phyloP scores from a whole-genome alignment of 805 yeast genomes.

The Candida parachauliodes region DNA sequence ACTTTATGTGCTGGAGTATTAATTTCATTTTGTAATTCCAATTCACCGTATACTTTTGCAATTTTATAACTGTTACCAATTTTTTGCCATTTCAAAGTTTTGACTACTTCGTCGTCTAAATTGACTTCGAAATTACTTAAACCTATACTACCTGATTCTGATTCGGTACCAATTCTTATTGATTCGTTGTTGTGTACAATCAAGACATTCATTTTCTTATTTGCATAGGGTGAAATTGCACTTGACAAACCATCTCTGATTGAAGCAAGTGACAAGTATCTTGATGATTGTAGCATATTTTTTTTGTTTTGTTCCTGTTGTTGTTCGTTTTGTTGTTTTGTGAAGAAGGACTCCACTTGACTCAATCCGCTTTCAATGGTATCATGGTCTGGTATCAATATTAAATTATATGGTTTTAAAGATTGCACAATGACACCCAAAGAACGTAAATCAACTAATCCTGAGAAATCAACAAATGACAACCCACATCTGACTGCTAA shows the following conservation, averaged over 20 bases:
- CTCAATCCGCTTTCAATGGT: conserved; percentile 22
- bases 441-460: conserved; percentile 81
- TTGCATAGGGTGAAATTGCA: conserved; percentile 10
- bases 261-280: conserved; percentile 27
- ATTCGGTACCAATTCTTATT: conserved; percentile 51
- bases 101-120: conserved; percentile 60
- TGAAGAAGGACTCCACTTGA: conserved; percentile 24
- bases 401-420: conserved; percentile 70
- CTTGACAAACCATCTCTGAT: conserved; percentile 27
- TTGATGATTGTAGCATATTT: conserved; percentile 17
- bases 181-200: conserved; percentile 35
- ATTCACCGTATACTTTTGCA: conserved; percentile 75
- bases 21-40: conserved; percentile 30
- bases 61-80: conserved; percentile 77
- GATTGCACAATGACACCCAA: conserved; percentile 71
- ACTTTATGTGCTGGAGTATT: conserved; percentile 13
- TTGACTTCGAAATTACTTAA: conserved; percentile 53
- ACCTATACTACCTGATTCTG: conserved; percentile 26
- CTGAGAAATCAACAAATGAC: conserved; percentile 75
- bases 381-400: conserved; percentile 48
- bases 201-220: conserved; percentile 27
- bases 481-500: conserved; percentile 64
- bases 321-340: conserved; percentile 28
- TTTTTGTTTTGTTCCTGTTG: conserved; percentile 19
- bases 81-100: conserved; percentile 75